Base-by-base conservation (phyloP, 75 land plant genomes). In the Sequoiadendron giganteum region DNA sequence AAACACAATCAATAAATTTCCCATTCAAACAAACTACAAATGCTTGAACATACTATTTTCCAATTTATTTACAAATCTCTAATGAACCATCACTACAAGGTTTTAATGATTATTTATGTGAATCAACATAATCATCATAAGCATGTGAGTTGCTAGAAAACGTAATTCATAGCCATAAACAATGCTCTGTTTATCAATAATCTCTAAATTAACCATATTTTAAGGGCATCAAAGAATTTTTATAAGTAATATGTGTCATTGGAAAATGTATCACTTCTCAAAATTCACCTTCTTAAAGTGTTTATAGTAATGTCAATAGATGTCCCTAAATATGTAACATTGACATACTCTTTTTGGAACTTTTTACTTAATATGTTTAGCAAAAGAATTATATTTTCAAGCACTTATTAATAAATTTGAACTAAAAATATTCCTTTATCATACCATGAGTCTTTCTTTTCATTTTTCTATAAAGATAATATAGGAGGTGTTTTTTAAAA, bases 41-140 rank as follows among this genome's bases (percentile, higher is more conserved):
- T 43, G 49, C 48, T 87, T 87, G 82, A 72, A 87, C 83, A 87
- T 87, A 87, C 43, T 87, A 32, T 21, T 25, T 55, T 48, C 5
- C 49, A 87, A 87, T 45, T n/a, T 40, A 0, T 43, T 55, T 47
- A 14, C 88, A 75, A 34, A 39, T 30, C 10, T 75, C 8, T 75
- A 73, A 5, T 73, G 32, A 73, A n/a, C 36, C 36, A 5, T 30
- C 5, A 30, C 34, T 75, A 10, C 38, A 75, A 32, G 78, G 38
- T 0, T 75, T 30, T 8, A 10, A 10, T 30, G 38, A 5, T 8
- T 75, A 13, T 2, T 75, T 75, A 32, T 32, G 14, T 75, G 78
- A 7, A 68, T 68, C 73, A 75, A n/a, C 38, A 34, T 34, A 75
- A 75, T 32, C 39, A 75, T 1, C 5, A 25, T 2, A 68, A 2